A percentile compares a stretch with the other conserved stretches of the same genome.
Evolutionary conservation across 2,329 filamentous ascomycete species (phyloP).

Genomic region (Westerdykella ornata): DNA sequence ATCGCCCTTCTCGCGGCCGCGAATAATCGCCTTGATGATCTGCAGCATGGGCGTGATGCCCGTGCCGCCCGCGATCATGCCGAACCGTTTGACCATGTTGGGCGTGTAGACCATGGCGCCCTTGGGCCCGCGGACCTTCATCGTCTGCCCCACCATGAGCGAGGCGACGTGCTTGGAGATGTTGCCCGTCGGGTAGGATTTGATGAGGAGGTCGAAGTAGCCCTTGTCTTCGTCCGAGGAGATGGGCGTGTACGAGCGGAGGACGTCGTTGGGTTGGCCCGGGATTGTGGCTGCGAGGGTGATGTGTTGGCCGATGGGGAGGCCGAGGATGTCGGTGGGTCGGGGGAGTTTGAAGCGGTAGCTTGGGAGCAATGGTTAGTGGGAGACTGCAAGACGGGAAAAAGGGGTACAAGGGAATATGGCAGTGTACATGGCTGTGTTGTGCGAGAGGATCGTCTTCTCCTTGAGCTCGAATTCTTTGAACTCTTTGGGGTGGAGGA

Average conservation of each 20-base stretch:
- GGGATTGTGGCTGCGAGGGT: slow-evolving; percentile 64
- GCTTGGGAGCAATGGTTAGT: slow-evolving; percentile 40
- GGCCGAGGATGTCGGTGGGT: slow-evolving; percentile 74
- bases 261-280: slow-evolving; percentile 39
- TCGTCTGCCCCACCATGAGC: slow-evolving; percentile 68
- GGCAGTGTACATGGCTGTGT: slow-evolving; percentile 97
- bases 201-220: slow-evolving; percentile 94
- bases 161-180: slow-evolving; percentile 89
- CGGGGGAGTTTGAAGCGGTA: slow-evolving; percentile 88
- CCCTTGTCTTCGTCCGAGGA: slow-evolving; percentile 53
- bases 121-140: slow-evolving; percentile 91
- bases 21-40: slow-evolving; percentile 82
- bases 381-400: background rate
- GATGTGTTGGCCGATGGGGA: slow-evolving; percentile 98
- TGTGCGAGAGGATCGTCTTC: slow-evolving; percentile 94
- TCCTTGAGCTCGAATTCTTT: slow-evolving; percentile 89
- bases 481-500: slow-evolving; percentile 80
- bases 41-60: slow-evolving; percentile 99
- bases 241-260: slow-evolving; percentile 40
- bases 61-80: slow-evolving; percentile 96
- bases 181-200: slow-evolving; percentile 95
- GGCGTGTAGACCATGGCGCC: slow-evolving; percentile 96
- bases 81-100: slow-evolving; percentile 93
- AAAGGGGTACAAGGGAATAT: slow-evolving; percentile 25
- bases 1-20: slow-evolving; percentile 68